Conservation (phyloP, 2,329 filamentous ascomycete species). For the Hirsutella rhossiliensis region DNA sequence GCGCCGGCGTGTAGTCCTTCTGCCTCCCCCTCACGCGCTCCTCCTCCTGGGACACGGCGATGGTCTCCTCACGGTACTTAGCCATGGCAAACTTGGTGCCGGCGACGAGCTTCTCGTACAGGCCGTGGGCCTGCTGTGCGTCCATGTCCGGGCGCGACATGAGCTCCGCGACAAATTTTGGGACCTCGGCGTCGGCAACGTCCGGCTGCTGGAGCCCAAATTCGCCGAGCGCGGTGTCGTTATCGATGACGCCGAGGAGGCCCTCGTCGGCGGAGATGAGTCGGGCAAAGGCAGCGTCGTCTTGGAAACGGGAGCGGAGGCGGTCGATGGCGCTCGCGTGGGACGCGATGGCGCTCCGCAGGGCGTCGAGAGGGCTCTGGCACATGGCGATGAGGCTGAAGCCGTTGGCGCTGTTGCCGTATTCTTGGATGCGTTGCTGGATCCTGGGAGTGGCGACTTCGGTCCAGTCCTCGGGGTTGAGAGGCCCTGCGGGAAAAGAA, state of each 20-base stretch:
- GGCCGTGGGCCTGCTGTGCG: slow-evolving; percentile 15
- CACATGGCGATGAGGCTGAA: slow-evolving; percentile 71
- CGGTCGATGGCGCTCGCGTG: slow-evolving; percentile 26
- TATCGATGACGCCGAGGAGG: slow-evolving; percentile 10
- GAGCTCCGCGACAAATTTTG: slow-evolving; percentile 6
- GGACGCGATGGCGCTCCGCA: slow-evolving; percentile 33
- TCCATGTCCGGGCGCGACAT: slow-evolving; percentile 5
- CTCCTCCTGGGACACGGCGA: slow-evolving; percentile 32
- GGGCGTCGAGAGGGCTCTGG: slow-evolving; percentile 44
- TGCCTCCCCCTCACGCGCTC: slow-evolving; percentile 41
- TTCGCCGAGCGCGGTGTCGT: slow-evolving; percentile 14
- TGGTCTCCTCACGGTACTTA: slow-evolving; percentile 36
- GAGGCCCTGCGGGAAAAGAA: slow-evolving; percentile 8
- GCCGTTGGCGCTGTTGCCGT: slow-evolving; percentile 52
- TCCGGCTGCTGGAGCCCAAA: slow-evolving; percentile 16
- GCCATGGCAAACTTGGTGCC: slow-evolving; percentile 29
- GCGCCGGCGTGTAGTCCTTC: slow-evolving; percentile 56
- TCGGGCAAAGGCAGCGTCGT: slow-evolving; percentile 8
- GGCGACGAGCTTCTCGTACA: slow-evolving; percentile 25
- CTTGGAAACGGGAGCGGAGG: slow-evolving; percentile 21
- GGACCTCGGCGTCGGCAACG: slow-evolving; percentile 11
- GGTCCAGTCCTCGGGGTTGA: slow-evolving; percentile 46
- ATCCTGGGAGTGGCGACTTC: slow-evolving; percentile 52
- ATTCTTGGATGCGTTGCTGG: slow-evolving; percentile 52
- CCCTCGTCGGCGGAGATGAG: slow-evolving; percentile 10